Conservation (phyloP, 106 monocot species). For the Xerophyta viscosa region DNA sequence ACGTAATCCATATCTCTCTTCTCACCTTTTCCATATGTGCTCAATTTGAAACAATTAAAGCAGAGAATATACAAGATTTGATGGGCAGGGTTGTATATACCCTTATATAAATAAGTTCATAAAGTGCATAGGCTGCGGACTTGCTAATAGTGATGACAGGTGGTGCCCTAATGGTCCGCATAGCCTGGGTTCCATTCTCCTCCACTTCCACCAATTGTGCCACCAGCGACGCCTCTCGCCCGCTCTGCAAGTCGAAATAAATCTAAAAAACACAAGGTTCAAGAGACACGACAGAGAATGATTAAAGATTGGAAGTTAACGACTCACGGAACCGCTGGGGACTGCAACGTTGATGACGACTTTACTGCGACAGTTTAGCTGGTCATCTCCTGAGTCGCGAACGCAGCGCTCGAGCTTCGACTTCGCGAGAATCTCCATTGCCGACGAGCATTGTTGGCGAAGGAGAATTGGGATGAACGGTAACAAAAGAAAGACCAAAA, state of each 20-base stretch:
- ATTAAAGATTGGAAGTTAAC: too few relatives aligned
- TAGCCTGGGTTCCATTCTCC: constrained; percentile 58
- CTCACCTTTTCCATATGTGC: too few relatives aligned
- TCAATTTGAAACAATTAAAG: too few relatives aligned
- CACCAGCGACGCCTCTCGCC: constrained; percentile 78
- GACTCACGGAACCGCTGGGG: constrained; percentile 79
- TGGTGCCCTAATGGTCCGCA: constrained; percentile 62
- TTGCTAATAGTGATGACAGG: constrained; percentile 85
- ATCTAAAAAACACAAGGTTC: too few relatives aligned
- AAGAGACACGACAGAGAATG: too few relatives aligned
- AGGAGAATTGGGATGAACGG: constrained; percentile 4
- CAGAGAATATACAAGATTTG: too few relatives aligned
- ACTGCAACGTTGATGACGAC: constrained; percentile 80
- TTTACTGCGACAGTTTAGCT: constrained; percentile 64
- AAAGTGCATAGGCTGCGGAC: constrained; percentile 80
- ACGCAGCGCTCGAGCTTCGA: constrained; percentile 68
- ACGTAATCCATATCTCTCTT: too few relatives aligned
- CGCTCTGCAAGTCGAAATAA: constrained; percentile 66
- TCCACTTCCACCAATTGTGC: constrained; percentile 77
- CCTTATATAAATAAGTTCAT: constrained; percentile 70
- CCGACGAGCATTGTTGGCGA: not conserved
- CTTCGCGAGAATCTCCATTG: constrained; percentile 76
- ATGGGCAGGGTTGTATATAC: too few relatives aligned
- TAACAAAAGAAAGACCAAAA: too few relatives aligned
- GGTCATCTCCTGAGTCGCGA: constrained; percentile 36